These are phyloP conservation scores for Astrothelium macrocarpum DNA, from an alignment of 495 filamentous ascomycete species.

Conservation along the genomic window DNA sequence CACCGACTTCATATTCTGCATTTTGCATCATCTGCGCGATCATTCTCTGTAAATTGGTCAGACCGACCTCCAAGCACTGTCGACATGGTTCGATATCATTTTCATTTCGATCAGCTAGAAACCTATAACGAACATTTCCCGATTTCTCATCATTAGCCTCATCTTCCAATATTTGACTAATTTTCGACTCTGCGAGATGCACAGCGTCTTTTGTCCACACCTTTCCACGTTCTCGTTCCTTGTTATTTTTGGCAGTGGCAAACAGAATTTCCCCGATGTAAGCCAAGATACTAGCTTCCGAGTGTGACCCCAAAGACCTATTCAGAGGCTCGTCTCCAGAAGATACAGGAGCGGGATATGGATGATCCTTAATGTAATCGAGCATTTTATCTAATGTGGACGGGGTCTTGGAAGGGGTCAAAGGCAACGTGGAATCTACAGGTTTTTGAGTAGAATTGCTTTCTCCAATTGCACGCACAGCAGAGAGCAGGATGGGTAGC, in stretches of 20 bases:
- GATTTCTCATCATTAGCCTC: background rate
- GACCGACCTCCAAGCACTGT: background rate
- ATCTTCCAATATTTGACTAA: background rate
- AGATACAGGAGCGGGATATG: conserved; percentile 55
- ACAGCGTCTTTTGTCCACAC: background rate
- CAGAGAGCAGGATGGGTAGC: conserved; percentile 76
- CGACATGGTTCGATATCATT: background rate
- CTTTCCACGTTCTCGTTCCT: background rate
- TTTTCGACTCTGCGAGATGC: background rate
- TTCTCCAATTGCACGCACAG: conserved; percentile 51
- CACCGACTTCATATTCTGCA: background rate
- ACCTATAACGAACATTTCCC: background rate
- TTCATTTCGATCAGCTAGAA: background rate
- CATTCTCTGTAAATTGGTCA: background rate
- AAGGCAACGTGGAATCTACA: conserved; percentile 18
- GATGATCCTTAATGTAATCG: conserved; percentile 21
- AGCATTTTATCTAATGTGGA: background rate
- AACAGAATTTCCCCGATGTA: conserved; percentile 94
- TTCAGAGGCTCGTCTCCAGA: conserved; percentile 56
- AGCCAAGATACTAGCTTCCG: conserved; percentile 73
- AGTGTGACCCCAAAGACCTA: conserved; percentile 52
- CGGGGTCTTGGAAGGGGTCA: conserved; percentile 35
- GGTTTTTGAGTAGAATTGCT: conserved; percentile 12
- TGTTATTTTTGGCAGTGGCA: conserved; percentile 35
- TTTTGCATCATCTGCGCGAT: background rate